Percentiles rank a stretch among this genome's conserved stretches.
These are phyloP conservation scores for Angomonas deanei DNA, from an alignment of 208 protist species.

Conservation along the genomic window DNA sequence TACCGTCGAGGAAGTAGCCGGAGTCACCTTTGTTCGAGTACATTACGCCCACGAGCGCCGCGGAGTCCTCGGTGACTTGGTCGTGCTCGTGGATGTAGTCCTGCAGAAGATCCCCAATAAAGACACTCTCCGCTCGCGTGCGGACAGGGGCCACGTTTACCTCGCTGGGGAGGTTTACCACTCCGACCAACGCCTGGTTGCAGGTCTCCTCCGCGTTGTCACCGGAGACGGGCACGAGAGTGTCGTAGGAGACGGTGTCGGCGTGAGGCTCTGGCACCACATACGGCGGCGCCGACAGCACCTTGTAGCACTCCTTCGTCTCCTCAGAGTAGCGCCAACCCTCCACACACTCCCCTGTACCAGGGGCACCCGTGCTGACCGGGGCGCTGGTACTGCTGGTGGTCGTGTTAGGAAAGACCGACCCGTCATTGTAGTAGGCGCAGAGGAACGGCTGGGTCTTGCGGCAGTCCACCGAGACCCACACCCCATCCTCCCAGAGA, in stretches of 20 bases:
- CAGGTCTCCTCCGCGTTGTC: constrained; percentile 40
- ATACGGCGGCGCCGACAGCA: not conserved
- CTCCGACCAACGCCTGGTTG: constrained; percentile 15
- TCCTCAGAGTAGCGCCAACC: constrained; percentile 19
- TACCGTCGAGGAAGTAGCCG: constrained; percentile 47
- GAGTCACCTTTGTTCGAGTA: constrained; percentile 34
- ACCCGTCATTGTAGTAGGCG: constrained; percentile 66
- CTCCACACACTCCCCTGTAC: constrained; percentile 10
- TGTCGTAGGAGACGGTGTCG: not conserved
- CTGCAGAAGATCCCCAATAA: constrained; percentile 29
- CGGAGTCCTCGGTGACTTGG: not conserved
- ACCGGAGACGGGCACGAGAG: constrained; percentile 22
- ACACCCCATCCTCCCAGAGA: constrained; percentile 18
- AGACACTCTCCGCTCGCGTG: constrained; percentile 40
- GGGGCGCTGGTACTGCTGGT: constrained; percentile 18
- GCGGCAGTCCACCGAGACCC: constrained; percentile 42
- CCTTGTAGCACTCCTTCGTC: constrained; percentile 24
- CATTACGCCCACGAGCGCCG: constrained; percentile 41
- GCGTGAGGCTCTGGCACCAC: not conserved
- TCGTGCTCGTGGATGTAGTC: constrained; percentile 4
- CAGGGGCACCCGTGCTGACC: not conserved
- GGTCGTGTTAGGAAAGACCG: constrained; percentile 13
- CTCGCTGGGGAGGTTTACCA: constrained; percentile 9
- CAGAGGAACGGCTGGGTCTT: constrained; percentile 53
- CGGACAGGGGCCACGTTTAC: constrained; percentile 35